phyloP scores from a whole-genome alignment of 306 rosid species.

The Alnus rubra region DNA sequence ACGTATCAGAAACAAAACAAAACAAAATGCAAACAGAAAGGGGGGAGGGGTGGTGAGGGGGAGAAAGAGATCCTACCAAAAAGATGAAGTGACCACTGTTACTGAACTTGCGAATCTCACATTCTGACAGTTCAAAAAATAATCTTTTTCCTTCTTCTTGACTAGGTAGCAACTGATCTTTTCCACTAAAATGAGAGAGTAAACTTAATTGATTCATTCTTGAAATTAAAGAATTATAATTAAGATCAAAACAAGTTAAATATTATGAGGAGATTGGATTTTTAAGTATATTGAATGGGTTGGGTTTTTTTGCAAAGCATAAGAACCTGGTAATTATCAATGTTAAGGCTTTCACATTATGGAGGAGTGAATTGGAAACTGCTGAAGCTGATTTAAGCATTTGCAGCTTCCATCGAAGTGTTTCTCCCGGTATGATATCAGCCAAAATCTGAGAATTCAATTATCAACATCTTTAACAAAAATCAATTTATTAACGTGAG shows the following conservation, averaged over 20 bases:
- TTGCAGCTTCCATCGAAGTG: conserved; percentile 76
- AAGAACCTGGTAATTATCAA: conserved; percentile 76
- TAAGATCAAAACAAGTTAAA: conserved; percentile 17
- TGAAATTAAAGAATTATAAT: conserved; percentile 18
- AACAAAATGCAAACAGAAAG: conserved; percentile 26
- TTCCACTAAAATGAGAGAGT: conserved; percentile 52
- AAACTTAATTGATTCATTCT: conserved; percentile 29
- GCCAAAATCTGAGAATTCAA: conserved; percentile 67
- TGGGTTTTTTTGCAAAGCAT: conserved; percentile 1
- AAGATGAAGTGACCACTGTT: conserved; percentile 75
- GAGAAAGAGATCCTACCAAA: conserved; percentile 51
- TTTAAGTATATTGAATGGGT: conserved; percentile 1
- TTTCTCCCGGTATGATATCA: conserved; percentile 71
- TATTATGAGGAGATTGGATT: not conserved
- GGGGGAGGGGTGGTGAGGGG: not conserved
- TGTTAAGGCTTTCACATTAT: conserved; percentile 75
- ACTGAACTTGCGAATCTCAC: conserved; percentile 60
- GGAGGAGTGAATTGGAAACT: conserved; percentile 66
- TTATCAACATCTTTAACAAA: conserved; percentile 29
- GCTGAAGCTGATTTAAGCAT: conserved; percentile 77
- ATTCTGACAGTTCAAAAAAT: conserved; percentile 38
- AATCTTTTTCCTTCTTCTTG: conserved; percentile 68
- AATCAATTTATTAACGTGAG: conserved; percentile 15
- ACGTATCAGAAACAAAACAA: conserved; percentile 6
- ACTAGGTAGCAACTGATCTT: conserved; percentile 73